phyloP scores from a whole-genome alignment of 345 rosid genomes.

The Sisymbrium altissimum region DNA sequence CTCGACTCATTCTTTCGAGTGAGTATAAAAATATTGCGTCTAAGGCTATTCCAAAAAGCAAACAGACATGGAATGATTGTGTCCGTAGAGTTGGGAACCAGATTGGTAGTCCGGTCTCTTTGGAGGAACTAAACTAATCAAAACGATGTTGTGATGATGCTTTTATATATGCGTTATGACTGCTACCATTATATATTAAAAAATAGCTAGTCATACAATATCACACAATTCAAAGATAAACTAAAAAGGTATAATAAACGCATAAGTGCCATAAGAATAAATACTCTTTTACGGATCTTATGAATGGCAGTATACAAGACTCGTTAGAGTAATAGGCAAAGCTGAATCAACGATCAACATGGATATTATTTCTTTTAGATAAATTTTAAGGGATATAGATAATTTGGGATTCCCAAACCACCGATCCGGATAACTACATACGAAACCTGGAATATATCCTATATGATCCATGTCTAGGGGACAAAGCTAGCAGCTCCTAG shows the following conservation, averaged over 20 bases:
- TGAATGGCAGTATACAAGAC: too few species aligned
- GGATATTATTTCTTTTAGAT: neutral
- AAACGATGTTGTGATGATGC: neutral
- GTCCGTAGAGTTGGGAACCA: constrained; percentile 4
- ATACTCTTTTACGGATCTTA: too few species aligned
- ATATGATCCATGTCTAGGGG: neutral
- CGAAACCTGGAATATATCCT: neutral
- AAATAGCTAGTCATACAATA: too few species aligned
- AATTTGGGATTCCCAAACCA: neutral
- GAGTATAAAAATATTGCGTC: constrained; percentile 11
- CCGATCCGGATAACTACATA: neutral
- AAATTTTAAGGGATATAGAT: neutral
- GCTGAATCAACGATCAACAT: neutral
- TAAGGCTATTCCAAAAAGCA: constrained; percentile 9
- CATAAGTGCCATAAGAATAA: too few species aligned
- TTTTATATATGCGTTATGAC: neutral
- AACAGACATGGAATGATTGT: constrained; percentile 14
- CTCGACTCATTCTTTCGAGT: neutral
- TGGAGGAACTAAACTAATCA: neutral
- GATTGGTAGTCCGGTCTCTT: neutral
- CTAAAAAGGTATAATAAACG: too few species aligned
- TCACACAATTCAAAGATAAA: too few species aligned
- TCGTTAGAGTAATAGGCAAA: too few species aligned
- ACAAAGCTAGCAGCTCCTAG: constrained; percentile 44
- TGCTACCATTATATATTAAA: neutral